Conservation (phyloP, 306 rosid species). For the Vigna hirtella region DNA sequence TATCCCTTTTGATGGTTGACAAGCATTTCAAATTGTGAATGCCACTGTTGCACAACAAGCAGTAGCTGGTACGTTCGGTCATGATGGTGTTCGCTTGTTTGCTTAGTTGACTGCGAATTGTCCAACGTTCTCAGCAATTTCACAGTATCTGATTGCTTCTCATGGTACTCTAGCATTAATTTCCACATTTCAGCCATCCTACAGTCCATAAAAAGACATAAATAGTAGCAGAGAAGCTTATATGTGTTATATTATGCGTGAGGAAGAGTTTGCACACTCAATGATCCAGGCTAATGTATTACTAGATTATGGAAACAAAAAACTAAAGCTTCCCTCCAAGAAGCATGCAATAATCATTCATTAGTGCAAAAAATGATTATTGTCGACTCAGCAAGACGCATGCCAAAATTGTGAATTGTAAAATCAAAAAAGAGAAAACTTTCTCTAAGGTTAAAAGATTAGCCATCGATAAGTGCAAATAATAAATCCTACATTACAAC, state of each 20-base stretch:
- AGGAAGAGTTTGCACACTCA: slow-evolving; percentile 4
- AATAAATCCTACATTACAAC: slow-evolving; percentile 47
- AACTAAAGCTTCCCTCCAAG: slow-evolving; percentile 16
- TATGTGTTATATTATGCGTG: background rate
- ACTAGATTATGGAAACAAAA: slow-evolving; percentile 23
- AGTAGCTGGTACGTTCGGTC: slow-evolving; percentile 73
- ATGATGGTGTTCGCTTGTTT: slow-evolving; percentile 87
- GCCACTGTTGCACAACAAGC: slow-evolving; percentile 80
- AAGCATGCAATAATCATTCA: slow-evolving; percentile 23
- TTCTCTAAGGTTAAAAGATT: slow-evolving; percentile 6
- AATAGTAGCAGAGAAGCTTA: slow-evolving; percentile 34
- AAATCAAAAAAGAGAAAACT: background rate
- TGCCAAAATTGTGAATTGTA: slow-evolving; percentile 7
- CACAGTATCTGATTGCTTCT: slow-evolving; percentile 56
- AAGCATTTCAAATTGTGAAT: slow-evolving; percentile 66
- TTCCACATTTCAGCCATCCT: slow-evolving; percentile 95
- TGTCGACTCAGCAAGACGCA: slow-evolving; percentile 8
- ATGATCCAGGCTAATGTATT: background rate
- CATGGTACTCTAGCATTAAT: slow-evolving; percentile 64
- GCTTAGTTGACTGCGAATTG: slow-evolving; percentile 74
- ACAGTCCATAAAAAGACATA: slow-evolving; percentile 45
- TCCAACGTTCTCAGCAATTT: slow-evolving; percentile 56
- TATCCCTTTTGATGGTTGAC: slow-evolving; percentile 75
- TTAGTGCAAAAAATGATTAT: slow-evolving; percentile 8
- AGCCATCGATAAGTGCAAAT: slow-evolving; percentile 6